These are phyloP conservation scores for Fallopia convolvulus DNA, from an alignment of 148 eudicot species.

Conservation along the genomic window DNA sequence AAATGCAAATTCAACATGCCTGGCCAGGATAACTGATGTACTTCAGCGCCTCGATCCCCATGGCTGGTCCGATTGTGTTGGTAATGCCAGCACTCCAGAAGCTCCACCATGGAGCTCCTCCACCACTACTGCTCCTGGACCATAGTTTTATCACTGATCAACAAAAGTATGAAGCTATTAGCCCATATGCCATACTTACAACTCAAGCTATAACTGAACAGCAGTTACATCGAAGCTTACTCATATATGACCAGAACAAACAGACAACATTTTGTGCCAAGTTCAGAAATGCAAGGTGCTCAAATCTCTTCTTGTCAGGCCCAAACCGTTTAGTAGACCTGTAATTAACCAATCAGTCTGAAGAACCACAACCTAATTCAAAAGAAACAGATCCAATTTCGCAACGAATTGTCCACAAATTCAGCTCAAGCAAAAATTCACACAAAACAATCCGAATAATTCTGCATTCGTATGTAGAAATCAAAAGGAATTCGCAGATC, in stretches of 20 bases:
- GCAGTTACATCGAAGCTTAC: conserved; percentile 36
- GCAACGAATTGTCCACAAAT: not conserved
- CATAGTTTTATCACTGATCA: conserved; percentile 72
- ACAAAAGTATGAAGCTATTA: not conserved
- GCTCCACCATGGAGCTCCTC: conserved; percentile 97
- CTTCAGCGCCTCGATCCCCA: conserved; percentile 96
- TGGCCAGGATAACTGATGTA: conserved; percentile 97
- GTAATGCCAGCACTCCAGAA: conserved; percentile 99
- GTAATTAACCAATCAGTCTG: not conserved
- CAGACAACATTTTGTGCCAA: conserved; percentile 88
- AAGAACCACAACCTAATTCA: not conserved
- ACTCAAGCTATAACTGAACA: not conserved
- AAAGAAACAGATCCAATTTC: not conserved
- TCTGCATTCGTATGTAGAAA: too few relatives aligned
- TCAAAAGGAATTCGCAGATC: too few relatives aligned
- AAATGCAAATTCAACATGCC: conserved; percentile 25
- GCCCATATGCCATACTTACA: not conserved
- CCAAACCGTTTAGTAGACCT: conserved; percentile 97
- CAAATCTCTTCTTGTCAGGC: conserved; percentile 77
- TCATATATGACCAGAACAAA: conserved; percentile 81
- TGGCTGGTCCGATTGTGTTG: conserved; percentile 97
- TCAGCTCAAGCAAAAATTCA: not conserved
- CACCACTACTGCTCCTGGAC: conserved; percentile 51
- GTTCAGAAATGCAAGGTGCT: conserved; percentile 83
- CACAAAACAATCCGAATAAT: too few relatives aligned